phyloP scores from a whole-genome alignment of 768 basidiomycete species.

The Suillus decipiens region DNA sequence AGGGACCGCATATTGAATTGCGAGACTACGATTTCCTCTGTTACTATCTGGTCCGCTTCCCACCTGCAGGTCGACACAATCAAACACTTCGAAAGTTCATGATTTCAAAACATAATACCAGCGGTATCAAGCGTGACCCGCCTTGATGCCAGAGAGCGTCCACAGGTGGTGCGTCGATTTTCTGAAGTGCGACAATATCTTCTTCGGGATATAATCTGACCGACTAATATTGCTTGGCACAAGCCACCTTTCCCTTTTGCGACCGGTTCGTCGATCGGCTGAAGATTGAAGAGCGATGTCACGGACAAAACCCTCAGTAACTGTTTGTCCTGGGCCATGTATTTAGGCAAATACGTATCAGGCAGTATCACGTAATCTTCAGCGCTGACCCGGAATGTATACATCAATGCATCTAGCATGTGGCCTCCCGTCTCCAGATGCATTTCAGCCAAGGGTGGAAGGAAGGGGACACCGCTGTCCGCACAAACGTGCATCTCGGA shows the following conservation, averaged over 20 bases:
- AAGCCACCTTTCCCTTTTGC: background rate
- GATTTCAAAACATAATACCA: background rate
- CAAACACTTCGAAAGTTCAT: background rate
- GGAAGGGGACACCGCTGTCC: slow-evolving; percentile 59
- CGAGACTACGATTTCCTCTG: too few species aligned
- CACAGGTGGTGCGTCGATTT: background rate
- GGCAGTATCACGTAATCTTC: background rate
- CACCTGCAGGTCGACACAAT: background rate
- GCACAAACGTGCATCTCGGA: slow-evolving; percentile 63
- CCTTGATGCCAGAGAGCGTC: background rate
- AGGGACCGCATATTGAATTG: background rate
- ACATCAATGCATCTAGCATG: slow-evolving; percentile 48
- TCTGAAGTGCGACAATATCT: background rate
- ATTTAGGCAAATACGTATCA: slow-evolving; percentile 37
- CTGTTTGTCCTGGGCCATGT: slow-evolving; percentile 71
- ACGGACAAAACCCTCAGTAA: slow-evolving; percentile 62
- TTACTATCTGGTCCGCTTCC: background rate
- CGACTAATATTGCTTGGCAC: background rate
- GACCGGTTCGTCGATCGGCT: background rate
- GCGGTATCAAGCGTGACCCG: background rate
- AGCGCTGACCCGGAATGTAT: background rate
- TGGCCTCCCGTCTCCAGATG: slow-evolving; percentile 65
- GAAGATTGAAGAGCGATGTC: slow-evolving; percentile 47
- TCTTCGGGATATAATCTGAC: background rate
- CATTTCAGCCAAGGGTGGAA: slow-evolving; percentile 54